Conservation (phyloP, 2,329 filamentous ascomycete species). For the Sarocladiaceae sp. region DNA sequence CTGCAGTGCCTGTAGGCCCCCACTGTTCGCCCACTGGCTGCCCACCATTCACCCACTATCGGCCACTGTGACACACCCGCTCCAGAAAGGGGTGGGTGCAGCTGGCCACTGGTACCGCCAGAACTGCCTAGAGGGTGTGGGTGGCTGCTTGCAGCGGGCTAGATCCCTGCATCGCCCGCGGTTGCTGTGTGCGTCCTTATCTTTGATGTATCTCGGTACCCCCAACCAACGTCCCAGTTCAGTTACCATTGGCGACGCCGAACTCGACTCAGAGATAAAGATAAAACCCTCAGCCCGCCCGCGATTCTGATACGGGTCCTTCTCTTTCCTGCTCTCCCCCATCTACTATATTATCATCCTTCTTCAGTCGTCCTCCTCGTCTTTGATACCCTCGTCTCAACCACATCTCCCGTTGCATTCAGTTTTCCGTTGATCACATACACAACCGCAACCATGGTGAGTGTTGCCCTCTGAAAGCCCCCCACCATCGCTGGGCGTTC, state of each 20-base stretch:
- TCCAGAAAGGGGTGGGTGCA: conserved; percentile 1
- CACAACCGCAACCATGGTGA: conserved; percentile 14
- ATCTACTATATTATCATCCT: conserved; percentile 5
- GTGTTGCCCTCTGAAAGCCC: not conserved
- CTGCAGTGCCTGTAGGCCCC: conserved; percentile 1
- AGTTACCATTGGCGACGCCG: conserved; percentile 8
- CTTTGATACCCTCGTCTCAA: conserved; percentile 5
- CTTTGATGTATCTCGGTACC: conserved; percentile 10
- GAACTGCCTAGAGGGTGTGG: not conserved
- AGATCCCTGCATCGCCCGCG: conserved; percentile 8
- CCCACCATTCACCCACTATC: not conserved
- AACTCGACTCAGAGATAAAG: conserved; percentile 9
- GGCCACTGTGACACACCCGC: not conserved
- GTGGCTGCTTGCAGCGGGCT: conserved; percentile 5
- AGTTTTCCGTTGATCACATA: conserved; percentile 3
- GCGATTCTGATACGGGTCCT: not conserved
- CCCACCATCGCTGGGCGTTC: not conserved
- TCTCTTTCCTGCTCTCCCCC: not conserved
- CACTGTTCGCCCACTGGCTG: not conserved
- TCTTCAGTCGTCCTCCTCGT: not conserved
- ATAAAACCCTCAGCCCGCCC: conserved; percentile 10
- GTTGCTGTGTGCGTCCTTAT: not conserved
- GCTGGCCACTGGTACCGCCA: not conserved
- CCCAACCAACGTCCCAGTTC: conserved; percentile 1
- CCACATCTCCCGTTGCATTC: not conserved